Evolutionary conservation across 768 basidiomycete species (phyloP).

Genomic region (Chalciporus pseudorubinellus): DNA sequence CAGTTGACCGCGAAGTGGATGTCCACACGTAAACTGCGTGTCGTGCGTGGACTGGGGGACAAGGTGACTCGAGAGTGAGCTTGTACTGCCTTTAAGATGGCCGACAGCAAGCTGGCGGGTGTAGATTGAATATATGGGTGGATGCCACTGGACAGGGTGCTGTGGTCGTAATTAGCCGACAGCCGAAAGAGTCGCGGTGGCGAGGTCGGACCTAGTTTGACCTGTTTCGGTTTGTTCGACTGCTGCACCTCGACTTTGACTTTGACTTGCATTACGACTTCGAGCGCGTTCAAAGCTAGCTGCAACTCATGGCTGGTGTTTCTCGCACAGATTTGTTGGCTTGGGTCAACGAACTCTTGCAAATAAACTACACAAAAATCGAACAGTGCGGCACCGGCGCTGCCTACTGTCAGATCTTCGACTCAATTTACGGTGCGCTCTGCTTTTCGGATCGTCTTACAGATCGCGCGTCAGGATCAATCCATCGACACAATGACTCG

Average conservation of each 20-base stretch:
- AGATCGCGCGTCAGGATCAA: conserved; percentile 18
- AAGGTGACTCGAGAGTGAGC: neutral
- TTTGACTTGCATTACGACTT: neutral
- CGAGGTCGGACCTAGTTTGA: neutral
- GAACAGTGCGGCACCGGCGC: conserved; percentile 91
- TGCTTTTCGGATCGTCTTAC: conserved; percentile 8
- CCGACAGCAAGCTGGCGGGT: no score
- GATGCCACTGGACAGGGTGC: no score
- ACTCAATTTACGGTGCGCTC: conserved; percentile 85
- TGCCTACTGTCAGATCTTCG: conserved; percentile 93
- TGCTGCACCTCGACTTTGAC: neutral
- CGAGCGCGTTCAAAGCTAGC: conserved; percentile 7
- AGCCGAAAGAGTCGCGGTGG: neutral
- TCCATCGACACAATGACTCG: conserved; percentile 9
- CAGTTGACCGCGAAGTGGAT: no score
- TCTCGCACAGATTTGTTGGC: conserved; percentile 84
- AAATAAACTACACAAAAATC: conserved; percentile 87
- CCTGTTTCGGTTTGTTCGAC: neutral
- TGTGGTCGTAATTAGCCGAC: no score
- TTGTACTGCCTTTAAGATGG: no score
- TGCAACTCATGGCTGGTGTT: conserved; percentile 48
- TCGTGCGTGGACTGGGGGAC: neutral
- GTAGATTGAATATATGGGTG: no score
- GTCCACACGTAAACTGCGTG: neutral
- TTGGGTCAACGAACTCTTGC: conserved; percentile 94